Base-by-base conservation (phyloP, 129 eudicot genomes). In the Tagetes patula region DNA sequence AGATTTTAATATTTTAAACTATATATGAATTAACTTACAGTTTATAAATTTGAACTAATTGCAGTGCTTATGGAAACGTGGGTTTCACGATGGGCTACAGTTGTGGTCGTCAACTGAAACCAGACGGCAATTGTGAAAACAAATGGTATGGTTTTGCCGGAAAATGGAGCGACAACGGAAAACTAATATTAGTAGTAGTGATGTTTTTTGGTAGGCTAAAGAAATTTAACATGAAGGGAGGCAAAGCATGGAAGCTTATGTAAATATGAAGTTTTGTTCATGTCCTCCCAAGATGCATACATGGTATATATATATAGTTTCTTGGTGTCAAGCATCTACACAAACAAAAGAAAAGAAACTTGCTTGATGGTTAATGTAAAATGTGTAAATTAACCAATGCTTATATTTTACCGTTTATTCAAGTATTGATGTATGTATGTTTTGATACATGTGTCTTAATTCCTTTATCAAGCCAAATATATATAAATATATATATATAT, bases 201-300 rank as follows among this genome's bases (percentile, higher is more conserved):
- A 92, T 92, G 98, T 39, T 89, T 70, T 89, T 85, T 80, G 98
- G 98, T 74, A 89, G 98, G 72, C 88, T 92, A 34, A 92, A 92
- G 86, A 89, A 85, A 69, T 87, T 84, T 67, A 85, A 85, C 77
- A 80, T 89, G 91, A 71, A 82, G 9, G 96, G 96, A 6, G 96
- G 93, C 6, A 82, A 67, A 82, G 91, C 97, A 41, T 92, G 97
- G 97, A 85, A 85, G 72, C 91, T 92, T 40, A 38, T 79, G 79
- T 91, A 87, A 88, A 8, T 47, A 37, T 32, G 1, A 0, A 65
- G 10, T 33, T 55, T 8, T 76, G 2, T 54, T 10, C 45, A 50
- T 62, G 54, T 39, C 62, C 53, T 70, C 76, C 49, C 13, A 61
- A 61, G 54, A 63, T 64, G 67, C 67, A 39, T 33, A 27, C 27